Percentiles rank a stretch among this genome's conserved stretches.
These are phyloP conservation scores for Cryptosporidium meleagridis DNA, from an alignment of 169 alveolate species.

Conservation along the genomic window DNA sequence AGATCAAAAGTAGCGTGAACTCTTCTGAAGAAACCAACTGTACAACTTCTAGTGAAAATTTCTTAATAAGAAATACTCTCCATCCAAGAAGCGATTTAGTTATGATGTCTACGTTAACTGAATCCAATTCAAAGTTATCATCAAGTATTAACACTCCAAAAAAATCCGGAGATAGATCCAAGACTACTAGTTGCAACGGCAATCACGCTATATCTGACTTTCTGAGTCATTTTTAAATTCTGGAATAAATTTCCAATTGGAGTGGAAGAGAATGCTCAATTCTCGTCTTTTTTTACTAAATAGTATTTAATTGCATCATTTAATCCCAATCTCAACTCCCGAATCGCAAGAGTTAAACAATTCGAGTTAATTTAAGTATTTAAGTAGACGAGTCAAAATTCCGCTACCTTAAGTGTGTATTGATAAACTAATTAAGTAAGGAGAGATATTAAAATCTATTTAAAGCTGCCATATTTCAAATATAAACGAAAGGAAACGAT, in stretches of 20 bases:
- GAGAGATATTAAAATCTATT: neutral
- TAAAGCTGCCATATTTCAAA: neutral
- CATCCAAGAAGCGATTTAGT: neutral
- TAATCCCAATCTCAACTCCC: neutral
- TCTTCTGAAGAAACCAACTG: slow-evolving; percentile 64
- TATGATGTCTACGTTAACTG: slow-evolving; percentile 25
- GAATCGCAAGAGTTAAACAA: neutral
- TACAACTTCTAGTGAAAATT: slow-evolving; percentile 37
- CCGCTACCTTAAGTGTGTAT: neutral
- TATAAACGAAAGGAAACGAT: neutral
- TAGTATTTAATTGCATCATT: neutral
- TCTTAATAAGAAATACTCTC: slow-evolving; percentile 1
- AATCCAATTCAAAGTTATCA: slow-evolving; percentile 15
- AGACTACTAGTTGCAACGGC: neutral
- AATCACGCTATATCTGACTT: neutral
- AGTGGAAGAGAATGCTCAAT: neutral
- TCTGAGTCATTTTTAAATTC: neutral
- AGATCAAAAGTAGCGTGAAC: slow-evolving; percentile 32
- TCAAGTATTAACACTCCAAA: slow-evolving; percentile 34
- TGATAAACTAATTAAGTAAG: neutral
- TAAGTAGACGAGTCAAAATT: neutral
- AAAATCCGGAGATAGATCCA: neutral
- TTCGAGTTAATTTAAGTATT: neutral
- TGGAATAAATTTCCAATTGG: neutral
- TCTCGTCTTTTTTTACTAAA: neutral